These are phyloP conservation scores for Oidiodendron maius DNA, from an alignment of 495 filamentous ascomycete genomes.

Conservation along the genomic window DNA sequence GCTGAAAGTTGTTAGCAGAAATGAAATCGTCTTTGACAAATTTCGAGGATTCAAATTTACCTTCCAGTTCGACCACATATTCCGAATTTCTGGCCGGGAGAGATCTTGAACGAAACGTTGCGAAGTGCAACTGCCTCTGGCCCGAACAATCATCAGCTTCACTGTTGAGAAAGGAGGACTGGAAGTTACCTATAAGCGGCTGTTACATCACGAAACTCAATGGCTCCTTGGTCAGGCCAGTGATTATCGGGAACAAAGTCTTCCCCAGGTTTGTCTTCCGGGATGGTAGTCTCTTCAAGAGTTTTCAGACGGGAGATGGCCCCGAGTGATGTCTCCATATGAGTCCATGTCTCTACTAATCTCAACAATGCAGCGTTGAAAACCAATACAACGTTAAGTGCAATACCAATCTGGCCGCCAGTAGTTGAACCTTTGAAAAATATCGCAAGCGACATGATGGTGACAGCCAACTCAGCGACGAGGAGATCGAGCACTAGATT, in stretches of 20 bases:
- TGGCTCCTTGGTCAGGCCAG: conserved; percentile 31
- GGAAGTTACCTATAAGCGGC: conserved; percentile 27
- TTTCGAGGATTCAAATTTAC: conserved; percentile 1
- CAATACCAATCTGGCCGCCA: conserved; percentile 50
- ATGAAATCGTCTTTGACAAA: background rate
- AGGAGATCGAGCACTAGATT: conserved; percentile 41
- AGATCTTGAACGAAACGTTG: conserved; percentile 27
- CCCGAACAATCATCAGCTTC: too few relatives aligned
- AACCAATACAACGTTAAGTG: too few relatives aligned
- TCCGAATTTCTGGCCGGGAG: conserved; percentile 27
- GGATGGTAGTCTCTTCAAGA: background rate
- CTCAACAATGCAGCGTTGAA: too few relatives aligned
- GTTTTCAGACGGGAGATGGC: conserved; percentile 31
- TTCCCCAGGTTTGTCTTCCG: background rate
- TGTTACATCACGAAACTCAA: conserved; percentile 45
- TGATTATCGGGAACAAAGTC: background rate
- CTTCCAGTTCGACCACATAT: conserved; percentile 32
- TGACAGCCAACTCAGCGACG: conserved; percentile 33
- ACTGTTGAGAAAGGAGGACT: too few relatives aligned
- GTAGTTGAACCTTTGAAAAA: conserved; percentile 24
- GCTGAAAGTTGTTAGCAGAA: background rate
- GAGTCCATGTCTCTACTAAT: too few relatives aligned
- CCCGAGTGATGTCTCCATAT: conserved; percentile 34
- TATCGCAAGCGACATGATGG: conserved; percentile 33
- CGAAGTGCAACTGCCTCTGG: conserved; percentile 22